Conservation (phyloP, 2,329 filamentous ascomycete genomes). For the Fusarium multiceps region DNA sequence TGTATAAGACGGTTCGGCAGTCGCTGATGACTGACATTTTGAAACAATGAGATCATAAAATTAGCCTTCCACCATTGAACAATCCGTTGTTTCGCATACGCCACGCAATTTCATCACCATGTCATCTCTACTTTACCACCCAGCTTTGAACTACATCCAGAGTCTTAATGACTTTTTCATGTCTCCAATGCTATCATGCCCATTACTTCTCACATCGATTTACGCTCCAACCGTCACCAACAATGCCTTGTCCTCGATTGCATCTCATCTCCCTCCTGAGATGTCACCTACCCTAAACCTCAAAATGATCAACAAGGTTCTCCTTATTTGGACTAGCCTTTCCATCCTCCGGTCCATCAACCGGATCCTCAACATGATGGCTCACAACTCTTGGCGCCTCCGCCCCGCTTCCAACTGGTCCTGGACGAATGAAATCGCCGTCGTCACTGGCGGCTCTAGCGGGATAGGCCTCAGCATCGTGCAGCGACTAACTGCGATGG, state of each 20-base stretch:
- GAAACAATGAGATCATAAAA: neutral
- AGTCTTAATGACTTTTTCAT: slow-evolving; percentile 11
- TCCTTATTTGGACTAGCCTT: slow-evolving; percentile 41
- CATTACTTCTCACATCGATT: slow-evolving; percentile 28
- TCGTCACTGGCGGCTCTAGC: slow-evolving; percentile 58
- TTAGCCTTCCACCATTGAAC: neutral
- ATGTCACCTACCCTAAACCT: slow-evolving; percentile 16
- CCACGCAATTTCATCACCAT: slow-evolving; percentile 3
- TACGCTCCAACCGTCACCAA: slow-evolving; percentile 30
- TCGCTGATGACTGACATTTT: neutral
- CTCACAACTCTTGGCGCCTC: slow-evolving; percentile 48
- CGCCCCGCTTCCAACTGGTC: slow-evolving; percentile 44
- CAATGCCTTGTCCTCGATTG: slow-evolving; percentile 20
- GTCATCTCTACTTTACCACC: slow-evolving; percentile 41
- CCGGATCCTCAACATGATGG: slow-evolving; percentile 42
- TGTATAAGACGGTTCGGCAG: slow-evolving; percentile 7
- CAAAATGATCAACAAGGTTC: slow-evolving; percentile 1
- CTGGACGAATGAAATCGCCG: slow-evolving; percentile 56
- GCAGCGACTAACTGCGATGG: slow-evolving; percentile 49
- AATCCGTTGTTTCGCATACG: rapidly evolving
- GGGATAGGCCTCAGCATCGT: slow-evolving; percentile 56
- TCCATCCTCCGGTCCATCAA: slow-evolving; percentile 43
- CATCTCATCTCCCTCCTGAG: slow-evolving; percentile 11
- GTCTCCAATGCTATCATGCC: slow-evolving; percentile 36
- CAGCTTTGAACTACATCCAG: slow-evolving; percentile 16